Conservation (phyloP, 495 filamentous ascomycete genomes). For the Hypoxylon cercidicola region DNA sequence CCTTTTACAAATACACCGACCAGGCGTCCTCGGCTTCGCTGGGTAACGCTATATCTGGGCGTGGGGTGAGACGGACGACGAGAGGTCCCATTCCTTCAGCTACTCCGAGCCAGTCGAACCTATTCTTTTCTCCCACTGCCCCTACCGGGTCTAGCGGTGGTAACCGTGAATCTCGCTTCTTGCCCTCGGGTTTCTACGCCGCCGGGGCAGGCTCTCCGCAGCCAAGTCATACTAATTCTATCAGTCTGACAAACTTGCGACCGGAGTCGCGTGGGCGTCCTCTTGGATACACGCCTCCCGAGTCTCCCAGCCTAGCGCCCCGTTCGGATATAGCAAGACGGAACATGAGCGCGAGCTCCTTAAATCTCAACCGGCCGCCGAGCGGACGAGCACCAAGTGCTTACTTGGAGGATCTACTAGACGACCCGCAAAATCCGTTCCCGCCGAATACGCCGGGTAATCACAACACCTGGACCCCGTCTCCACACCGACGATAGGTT, state of each 20-base stretch:
- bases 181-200: conserved; percentile 94
- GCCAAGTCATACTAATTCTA: conserved; percentile 59
- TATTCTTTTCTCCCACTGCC: conserved; percentile 97
- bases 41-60: conserved; percentile 57
- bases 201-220: conserved; percentile 63
- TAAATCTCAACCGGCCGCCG: conserved; percentile 73
- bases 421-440: conserved; percentile 58
- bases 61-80: conserved; percentile 50
- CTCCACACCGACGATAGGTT: conserved; percentile 27
- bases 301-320: conserved; percentile 61
- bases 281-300: conserved; percentile 64
- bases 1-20: conserved; percentile 68
- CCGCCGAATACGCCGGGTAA: conserved; percentile 48
- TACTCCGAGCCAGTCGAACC: conserved; percentile 63
- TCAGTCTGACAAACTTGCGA: conserved; percentile 65
- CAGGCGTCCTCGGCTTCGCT: conserved; percentile 70
- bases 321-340: conserved; percentile 47
- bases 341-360: conserved; percentile 71
- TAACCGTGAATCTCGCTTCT: conserved; percentile 74
- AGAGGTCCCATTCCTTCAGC: conserved; percentile 56
- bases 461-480: conserved; percentile 40
- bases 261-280: conserved; percentile 58
- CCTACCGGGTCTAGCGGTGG: conserved; percentile 51
- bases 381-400: conserved; percentile 86
- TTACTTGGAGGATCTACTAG: conserved; percentile 92